Percentiles rank a stretch among this genome's conserved stretches.
phyloP scores from a whole-genome alignment of 2,329 filamentous ascomycete genomes.

The Stachybotrys echinatus region DNA sequence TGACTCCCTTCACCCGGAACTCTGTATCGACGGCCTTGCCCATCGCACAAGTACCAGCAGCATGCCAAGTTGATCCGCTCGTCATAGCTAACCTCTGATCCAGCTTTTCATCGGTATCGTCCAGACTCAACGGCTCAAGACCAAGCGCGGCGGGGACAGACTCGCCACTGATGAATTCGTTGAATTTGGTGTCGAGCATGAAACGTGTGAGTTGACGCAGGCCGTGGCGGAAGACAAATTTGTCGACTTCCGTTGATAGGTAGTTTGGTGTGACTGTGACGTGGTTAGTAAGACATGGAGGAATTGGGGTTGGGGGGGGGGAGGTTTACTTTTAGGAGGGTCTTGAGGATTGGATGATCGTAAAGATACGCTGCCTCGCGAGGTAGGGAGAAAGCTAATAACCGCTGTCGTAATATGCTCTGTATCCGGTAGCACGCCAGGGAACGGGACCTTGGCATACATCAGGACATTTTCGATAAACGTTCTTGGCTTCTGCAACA shows the following conservation, averaged over 20 bases:
- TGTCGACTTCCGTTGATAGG: constrained; percentile 17
- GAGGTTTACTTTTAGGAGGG: constrained; percentile 12
- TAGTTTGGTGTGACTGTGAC: constrained; percentile 15
- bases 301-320: background rate
- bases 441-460: constrained; percentile 16
- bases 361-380: constrained; percentile 13
- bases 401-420: constrained; percentile 16
- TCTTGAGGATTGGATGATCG: constrained; percentile 13
- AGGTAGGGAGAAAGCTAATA: constrained; percentile 17
- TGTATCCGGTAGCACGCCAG: constrained; percentile 11
- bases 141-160: constrained; percentile 10
- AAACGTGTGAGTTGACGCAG: constrained; percentile 14
- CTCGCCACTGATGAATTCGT: constrained; percentile 13
- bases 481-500: constrained; percentile 20
- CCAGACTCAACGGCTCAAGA: constrained; percentile 9
- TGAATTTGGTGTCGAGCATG: constrained; percentile 14
- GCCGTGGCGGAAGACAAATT: constrained; percentile 14
- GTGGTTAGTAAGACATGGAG: constrained; percentile 3
- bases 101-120: constrained; percentile 13
- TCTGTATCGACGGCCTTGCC: constrained; percentile 50
- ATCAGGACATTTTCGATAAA: constrained; percentile 16
- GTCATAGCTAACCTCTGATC: constrained; percentile 13
- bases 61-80: constrained; percentile 43
- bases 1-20: constrained; percentile 44
- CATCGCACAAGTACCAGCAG: constrained; percentile 48